Conservation (phyloP, 2,329 filamentous ascomycete species). For the Cladobotryum protrusum region DNA sequence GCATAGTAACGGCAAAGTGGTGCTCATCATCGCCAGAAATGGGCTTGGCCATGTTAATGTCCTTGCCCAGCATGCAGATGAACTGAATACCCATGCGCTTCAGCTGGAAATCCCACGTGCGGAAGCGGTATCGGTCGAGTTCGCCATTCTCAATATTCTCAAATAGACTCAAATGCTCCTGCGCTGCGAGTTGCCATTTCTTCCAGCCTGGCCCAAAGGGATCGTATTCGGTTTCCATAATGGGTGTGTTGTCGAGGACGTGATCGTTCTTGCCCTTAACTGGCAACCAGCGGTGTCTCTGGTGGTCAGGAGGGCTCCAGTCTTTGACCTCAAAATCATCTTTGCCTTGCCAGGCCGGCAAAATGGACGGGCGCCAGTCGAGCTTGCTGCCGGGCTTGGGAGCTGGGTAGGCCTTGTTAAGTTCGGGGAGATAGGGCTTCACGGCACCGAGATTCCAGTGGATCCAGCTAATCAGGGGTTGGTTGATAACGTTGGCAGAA, state of each 20-base stretch:
- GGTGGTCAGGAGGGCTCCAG: conserved; percentile 29
- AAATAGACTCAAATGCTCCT: conserved; percentile 43
- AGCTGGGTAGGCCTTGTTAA: conserved; percentile 18
- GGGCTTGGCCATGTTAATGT: conserved; percentile 43
- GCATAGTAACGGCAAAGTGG: conserved; percentile 35
- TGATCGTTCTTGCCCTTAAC: conserved; percentile 28
- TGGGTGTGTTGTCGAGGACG: conserved; percentile 39
- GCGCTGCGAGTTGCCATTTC: conserved; percentile 45
- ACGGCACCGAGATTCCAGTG: conserved; percentile 49
- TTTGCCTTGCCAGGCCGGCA: conserved; percentile 29
- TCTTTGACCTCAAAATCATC: conserved; percentile 24
- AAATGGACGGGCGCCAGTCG: conserved; percentile 33
- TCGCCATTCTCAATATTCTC: conserved; percentile 43
- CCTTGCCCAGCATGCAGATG: conserved; percentile 45
- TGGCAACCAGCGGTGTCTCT: conserved; percentile 46
- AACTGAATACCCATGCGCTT: conserved; percentile 49
- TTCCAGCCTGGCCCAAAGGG: conserved; percentile 37
- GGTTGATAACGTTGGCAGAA: conserved; percentile 52
- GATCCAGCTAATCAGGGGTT: conserved; percentile 46
- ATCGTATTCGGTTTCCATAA: conserved; percentile 42
- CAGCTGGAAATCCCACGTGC: conserved; percentile 42
- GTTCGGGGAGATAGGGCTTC: conserved; percentile 48
- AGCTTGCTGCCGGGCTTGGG: conserved; percentile 20
- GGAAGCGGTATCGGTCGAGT: conserved; percentile 42
- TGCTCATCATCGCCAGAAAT: conserved; percentile 41